Base-by-base conservation (phyloP, 345 rosid genomes). In the Citropsis articulata region DNA sequence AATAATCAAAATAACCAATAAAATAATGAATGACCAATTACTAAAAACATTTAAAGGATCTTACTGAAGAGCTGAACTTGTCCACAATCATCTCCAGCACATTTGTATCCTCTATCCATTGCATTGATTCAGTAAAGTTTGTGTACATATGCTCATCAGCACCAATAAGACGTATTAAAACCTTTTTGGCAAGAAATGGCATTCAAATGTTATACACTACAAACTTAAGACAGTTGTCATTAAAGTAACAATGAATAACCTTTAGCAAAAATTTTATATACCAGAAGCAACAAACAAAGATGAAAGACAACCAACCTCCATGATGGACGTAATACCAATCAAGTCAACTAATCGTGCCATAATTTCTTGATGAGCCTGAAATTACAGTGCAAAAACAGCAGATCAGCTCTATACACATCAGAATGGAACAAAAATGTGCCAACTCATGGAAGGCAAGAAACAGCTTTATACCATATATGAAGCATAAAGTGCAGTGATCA, bases 21-120 rank as follows among this genome's bases (percentile, higher is more conserved):
- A 71, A 25, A 28, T 59, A 73, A 14, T 16, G 25, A 48, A 31
- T 31, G 50, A 14, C 16, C 2, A 21, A 45, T 65, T 48, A 35
- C 53, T 55, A 40, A 57, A 45, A 68, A 56, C 14, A 72, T 57
- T n/a, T 16, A 25, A 69, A 24, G 71, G 70, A 69, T 88, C 97
- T 86, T 86, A 95, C 98, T 22, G 98, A 91, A 80, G 97, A 90
- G 88, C 94, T 91, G 89, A 93, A 90, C 86, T 91, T 95, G 84
- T 91, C 93, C 40, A 89, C 90, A 83, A 95, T 95, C 98, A 91
- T 93, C 86, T 95, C 94, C 82, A 95, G 77, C 50, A 93, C 88
- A 88, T 93, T 89, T 64, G 93, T 91, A 69, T 91, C 95, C 73
- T 91, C 97, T 72, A 95, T 89, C 98, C 98, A 93, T 82, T 86